Percentiles rank a stretch among this genome's conserved stretches.
These are phyloP conservation scores for Sherardia arvensis DNA, from an alignment of 257 asterid genomes.

Conservation along the genomic window DNA sequence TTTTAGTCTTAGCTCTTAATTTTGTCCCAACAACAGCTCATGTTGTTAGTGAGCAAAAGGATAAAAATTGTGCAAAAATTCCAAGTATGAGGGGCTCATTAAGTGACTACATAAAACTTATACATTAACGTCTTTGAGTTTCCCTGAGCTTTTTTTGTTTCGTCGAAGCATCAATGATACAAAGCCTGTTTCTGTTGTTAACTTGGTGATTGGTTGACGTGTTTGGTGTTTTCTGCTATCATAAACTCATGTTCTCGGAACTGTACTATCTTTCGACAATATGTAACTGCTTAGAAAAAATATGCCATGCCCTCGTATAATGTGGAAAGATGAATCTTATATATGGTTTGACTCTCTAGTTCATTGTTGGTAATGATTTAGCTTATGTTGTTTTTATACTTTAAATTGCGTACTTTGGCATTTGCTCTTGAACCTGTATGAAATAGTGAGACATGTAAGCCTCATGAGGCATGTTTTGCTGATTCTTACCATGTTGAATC, in stretches of 20 bases:
- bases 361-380: not conserved
- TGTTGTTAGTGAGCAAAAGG: not conserved
- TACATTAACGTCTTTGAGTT: not conserved
- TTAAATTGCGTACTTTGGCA: not conserved
- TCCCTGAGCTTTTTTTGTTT: not conserved
- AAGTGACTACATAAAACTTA: not conserved
- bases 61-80: not conserved
- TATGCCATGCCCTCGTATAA: not conserved
- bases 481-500: not conserved
- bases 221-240: not conserved
- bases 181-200: not conserved
- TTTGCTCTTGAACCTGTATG: not conserved
- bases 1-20: constrained; percentile 8
- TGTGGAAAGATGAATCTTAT: not conserved
- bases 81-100: not conserved
- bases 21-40: not conserved
- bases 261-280: not conserved
- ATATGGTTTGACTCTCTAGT: not conserved
- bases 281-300: not conserved
- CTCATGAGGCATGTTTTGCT: not conserved
- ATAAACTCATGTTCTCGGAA: not conserved
- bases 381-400: not conserved
- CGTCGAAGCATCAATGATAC: not conserved
- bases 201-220: not conserved
- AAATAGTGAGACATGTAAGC: not conserved